Evolutionary conservation across 306 rosid species (phyloP).

Genomic region (Canavalia ensiformis): DNA sequence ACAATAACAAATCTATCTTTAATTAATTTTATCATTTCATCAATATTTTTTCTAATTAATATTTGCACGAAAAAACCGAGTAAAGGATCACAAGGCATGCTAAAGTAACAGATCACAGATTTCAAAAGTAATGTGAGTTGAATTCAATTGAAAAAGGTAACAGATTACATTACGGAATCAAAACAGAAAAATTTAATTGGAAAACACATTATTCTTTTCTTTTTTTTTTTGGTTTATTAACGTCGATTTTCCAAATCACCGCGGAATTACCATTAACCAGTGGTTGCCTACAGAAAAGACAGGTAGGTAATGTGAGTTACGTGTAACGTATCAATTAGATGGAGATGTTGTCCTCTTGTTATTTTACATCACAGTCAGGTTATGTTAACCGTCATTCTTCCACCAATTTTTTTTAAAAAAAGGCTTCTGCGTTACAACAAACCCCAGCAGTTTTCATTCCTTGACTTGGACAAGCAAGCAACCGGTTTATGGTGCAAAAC

Average conservation of each 20-base stretch:
- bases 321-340: constrained; percentile 44
- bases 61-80: not conserved
- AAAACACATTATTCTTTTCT: not conserved
- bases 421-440: constrained; percentile 37
- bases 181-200: not conserved
- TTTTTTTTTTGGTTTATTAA: not conserved
- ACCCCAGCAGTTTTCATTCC: constrained; percentile 73
- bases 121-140: not conserved
- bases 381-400: constrained; percentile 37
- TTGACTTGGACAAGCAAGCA: constrained; percentile 71
- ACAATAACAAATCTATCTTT: not conserved
- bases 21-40: not conserved
- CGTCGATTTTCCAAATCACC: constrained; percentile 35
- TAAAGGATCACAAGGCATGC: constrained; percentile 37
- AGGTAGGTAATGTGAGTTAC: constrained; percentile 42
- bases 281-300: constrained; percentile 44
- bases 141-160: no score
- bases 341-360: constrained; percentile 18
- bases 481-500: constrained; percentile 63
- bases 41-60: not conserved
- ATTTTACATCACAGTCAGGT: constrained; percentile 49
- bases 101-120: constrained; percentile 34
- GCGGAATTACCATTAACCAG: constrained; percentile 11
- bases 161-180: not conserved
- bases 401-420: not conserved